Percentiles rank a stretch among this genome's conserved stretches.
These are phyloP conservation scores for Phytophthora litchii DNA, from an alignment of 352 stramenopile genomes.

Conservation along the genomic window DNA sequence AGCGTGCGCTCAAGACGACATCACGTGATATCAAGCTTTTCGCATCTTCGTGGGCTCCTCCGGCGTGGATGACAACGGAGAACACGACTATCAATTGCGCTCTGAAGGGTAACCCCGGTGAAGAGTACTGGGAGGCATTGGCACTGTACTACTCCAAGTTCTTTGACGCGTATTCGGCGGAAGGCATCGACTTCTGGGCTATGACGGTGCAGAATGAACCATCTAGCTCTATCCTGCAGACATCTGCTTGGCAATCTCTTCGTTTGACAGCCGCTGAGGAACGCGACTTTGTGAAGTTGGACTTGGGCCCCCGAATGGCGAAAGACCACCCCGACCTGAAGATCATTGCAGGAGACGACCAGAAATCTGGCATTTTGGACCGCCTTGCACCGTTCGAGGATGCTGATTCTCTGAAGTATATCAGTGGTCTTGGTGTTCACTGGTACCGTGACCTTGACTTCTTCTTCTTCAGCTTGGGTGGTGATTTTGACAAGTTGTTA, in stretches of 20 bases:
- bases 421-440: conserved; percentile 84
- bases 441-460: conserved; percentile 83
- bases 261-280: conserved; percentile 47
- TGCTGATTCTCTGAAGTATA: conserved; percentile 60
- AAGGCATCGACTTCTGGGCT: conserved; percentile 68
- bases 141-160: conserved; percentile 92
- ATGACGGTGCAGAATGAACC: conserved; percentile 88
- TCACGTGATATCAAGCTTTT: conserved; percentile 70
- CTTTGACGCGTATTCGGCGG: conserved; percentile 76
- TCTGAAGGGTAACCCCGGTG: conserved; percentile 60
- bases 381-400: conserved; percentile 54
- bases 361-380: conserved; percentile 66
- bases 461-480: conserved; percentile 32
- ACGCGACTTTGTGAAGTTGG: conserved; percentile 76
- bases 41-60: conserved; percentile 82
- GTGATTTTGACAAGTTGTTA: conserved; percentile 51
- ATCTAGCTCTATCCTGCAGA: conserved; percentile 26
- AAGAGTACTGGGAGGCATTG: conserved; percentile 71
- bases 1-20: conserved; percentile 49
- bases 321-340: conserved; percentile 76
- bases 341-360: conserved; percentile 87
- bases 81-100: conserved; percentile 63
- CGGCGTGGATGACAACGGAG: conserved; percentile 87
- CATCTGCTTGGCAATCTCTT: conserved; percentile 66
- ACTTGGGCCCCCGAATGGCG: conserved; percentile 73